phyloP scores from a whole-genome alignment of 2,329 filamentous ascomycete species.

The Microsporum ferrugineum region DNA sequence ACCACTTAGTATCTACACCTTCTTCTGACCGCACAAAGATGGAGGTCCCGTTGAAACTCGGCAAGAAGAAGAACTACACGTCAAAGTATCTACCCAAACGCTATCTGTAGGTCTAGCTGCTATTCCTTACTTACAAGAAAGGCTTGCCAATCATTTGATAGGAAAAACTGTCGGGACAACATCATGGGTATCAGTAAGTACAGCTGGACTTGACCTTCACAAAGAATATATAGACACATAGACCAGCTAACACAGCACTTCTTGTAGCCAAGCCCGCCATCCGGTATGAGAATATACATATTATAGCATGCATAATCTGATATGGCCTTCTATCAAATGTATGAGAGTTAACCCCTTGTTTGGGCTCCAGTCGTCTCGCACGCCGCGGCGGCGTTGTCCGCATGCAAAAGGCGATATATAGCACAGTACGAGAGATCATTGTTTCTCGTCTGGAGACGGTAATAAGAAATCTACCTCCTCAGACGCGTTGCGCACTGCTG shows the following conservation, averaged over 20 bases:
- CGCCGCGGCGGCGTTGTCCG: slow-evolving; percentile 26
- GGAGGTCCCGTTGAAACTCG: background rate
- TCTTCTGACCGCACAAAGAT: background rate
- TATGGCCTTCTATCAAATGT: background rate
- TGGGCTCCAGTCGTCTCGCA: slow-evolving; percentile 23
- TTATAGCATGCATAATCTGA: background rate
- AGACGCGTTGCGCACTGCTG: background rate
- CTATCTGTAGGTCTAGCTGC: background rate
- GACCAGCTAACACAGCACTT: background rate
- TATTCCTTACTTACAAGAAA: background rate
- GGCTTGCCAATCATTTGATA: background rate
- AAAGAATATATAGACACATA: background rate
- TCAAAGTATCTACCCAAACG: background rate
- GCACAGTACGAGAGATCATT: slow-evolving; percentile 18
- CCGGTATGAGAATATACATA: slow-evolving; percentile 16
- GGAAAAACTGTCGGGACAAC: slow-evolving; percentile 18
- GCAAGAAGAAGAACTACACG: background rate
- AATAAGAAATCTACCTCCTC: slow-evolving; percentile 3
- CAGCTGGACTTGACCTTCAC: background rate
- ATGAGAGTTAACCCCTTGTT: background rate
- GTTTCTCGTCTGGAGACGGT: slow-evolving; percentile 18
- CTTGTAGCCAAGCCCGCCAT: slow-evolving; percentile 22
- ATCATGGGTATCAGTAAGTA: slow-evolving; percentile 22
- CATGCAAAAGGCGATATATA: slow-evolving; percentile 23
- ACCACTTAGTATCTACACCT: background rate